Base-by-base conservation (phyloP, 2,329 filamentous ascomycete genomes). In the Verticillium longisporum region DNA sequence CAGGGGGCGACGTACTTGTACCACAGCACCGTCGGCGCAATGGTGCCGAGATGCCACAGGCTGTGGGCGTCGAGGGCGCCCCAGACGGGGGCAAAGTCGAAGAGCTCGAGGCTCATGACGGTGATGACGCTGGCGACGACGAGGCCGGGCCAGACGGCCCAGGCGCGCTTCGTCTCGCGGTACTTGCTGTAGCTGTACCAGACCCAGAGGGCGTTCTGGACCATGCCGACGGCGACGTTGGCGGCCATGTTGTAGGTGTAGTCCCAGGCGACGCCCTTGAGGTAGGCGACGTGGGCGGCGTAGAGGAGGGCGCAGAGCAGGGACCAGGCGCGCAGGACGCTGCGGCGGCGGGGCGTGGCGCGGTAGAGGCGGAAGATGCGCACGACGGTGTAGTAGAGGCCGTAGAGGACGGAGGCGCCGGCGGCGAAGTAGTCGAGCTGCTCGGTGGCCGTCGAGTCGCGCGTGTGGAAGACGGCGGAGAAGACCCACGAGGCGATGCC, bases 241-340 rank as follows among this genome's bases (percentile, higher is more conserved):
- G 93, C 95, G 1, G 89, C 87, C 92, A 99, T 98, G 73, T 99
- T 99, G 78, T 99, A 99, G 5, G 89, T 90, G 73, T 99, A 99
- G 74, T 98, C 90, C 90, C 95, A 99, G 18, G 82, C 80, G 80
- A 93, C 91, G 67, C 92, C 85, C 70, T 89, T 91, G 60, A 99
- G 81, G 73, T 97, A 99, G 55, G 80, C 83, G 56, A 97, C 86
- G 72, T 99, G 95, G 60, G 83, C 78, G 32, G 81, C 70, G 74
- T 96, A 99, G 59, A 96, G 76, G 14, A 76, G 65, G 32, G 85
- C 72, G 72, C 95, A 99, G 7, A 91, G 66, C 13, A 81, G 70
- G 1, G 91, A 93, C 94, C 93, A 98, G 26, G 85, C 71, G 56
- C 89, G 81, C 60, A 95, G 80, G 57, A 91, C 58, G 75, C 80